These are phyloP conservation scores for Aureobasidium sp. DNA, from an alignment of 2,329 filamentous ascomycete genomes.

Conservation along the genomic window DNA sequence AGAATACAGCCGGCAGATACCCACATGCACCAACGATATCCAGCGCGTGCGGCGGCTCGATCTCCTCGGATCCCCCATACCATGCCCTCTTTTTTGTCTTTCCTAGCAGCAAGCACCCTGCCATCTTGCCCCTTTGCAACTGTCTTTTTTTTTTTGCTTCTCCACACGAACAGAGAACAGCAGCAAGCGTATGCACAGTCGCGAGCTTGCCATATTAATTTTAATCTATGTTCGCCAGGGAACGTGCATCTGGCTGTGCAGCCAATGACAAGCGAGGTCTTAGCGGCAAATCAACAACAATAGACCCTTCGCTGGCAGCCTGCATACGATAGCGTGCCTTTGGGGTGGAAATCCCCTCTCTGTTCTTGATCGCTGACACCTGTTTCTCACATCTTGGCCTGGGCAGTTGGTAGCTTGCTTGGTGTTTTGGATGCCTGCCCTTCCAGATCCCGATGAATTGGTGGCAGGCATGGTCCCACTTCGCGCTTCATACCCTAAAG, in stretches of 20 bases:
- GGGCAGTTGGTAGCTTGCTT: not conserved
- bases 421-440: not conserved
- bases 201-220: not conserved
- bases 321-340: conserved; percentile 8
- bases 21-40: not conserved
- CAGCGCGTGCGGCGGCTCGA: not conserved
- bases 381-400: not conserved
- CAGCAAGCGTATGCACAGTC: not conserved
- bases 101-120: not conserved
- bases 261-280: conserved; percentile 5
- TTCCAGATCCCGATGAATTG: not conserved
- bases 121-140: too few relatives aligned
- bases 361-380: not conserved
- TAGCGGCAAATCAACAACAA: not conserved
- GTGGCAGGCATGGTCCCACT: not conserved
- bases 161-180: not conserved
- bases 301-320: not conserved
- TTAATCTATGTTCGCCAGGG: conserved; percentile 1
- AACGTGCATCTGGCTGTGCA: not conserved
- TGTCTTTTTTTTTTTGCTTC: not conserved
- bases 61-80: not conserved
- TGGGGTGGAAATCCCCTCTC: not conserved
- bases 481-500: not conserved
- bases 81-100: not conserved
- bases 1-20: not conserved